A percentile compares a stretch with the other conserved stretches of the same genome.
Conservation (phyloP, 805 yeast genomes). For the Ascoidea asiatica region DNA sequence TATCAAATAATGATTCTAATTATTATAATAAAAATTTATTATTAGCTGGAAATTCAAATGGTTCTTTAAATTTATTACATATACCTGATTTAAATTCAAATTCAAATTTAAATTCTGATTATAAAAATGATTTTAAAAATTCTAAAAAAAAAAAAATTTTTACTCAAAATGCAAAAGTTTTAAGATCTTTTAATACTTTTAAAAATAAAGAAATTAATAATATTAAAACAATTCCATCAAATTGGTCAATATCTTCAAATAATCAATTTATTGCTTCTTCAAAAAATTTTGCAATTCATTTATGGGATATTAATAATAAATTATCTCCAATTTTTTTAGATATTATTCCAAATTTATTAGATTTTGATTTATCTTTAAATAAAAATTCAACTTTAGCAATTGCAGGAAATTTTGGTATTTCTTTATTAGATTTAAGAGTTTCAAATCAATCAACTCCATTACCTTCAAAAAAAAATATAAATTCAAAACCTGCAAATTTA, state of each 20-base stretch:
- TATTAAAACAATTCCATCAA: constrained; percentile 12
- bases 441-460: constrained; percentile 26
- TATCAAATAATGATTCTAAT: constrained; percentile 10
- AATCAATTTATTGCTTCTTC: constrained; percentile 44
- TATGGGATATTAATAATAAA: constrained; percentile 59
- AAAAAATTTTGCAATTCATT: constrained; percentile 47
- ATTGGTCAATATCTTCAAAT: constrained; percentile 19
- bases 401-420: constrained; percentile 62
- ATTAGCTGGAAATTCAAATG: constrained; percentile 67
- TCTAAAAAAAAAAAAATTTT: constrained; percentile 72
- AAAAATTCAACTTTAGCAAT: constrained; percentile 43
- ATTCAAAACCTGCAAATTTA: constrained; percentile 22
- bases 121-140: too few relatives aligned
- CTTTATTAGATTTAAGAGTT: constrained; percentile 57
- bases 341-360: constrained; percentile 33
- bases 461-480: constrained; percentile 24
- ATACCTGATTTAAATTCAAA: constrained; percentile 53
- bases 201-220: constrained; percentile 10
- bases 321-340: constrained; percentile 44
- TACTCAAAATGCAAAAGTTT: constrained; percentile 66
- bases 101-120: constrained; percentile 21
- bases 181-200: constrained; percentile 22
- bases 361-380: constrained; percentile 34
- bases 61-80: constrained; percentile 57
- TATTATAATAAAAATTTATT: constrained; percentile 24